Base-by-base conservation (phyloP, 345 rosid species). In the Gossypium rotundifolium region DNA sequence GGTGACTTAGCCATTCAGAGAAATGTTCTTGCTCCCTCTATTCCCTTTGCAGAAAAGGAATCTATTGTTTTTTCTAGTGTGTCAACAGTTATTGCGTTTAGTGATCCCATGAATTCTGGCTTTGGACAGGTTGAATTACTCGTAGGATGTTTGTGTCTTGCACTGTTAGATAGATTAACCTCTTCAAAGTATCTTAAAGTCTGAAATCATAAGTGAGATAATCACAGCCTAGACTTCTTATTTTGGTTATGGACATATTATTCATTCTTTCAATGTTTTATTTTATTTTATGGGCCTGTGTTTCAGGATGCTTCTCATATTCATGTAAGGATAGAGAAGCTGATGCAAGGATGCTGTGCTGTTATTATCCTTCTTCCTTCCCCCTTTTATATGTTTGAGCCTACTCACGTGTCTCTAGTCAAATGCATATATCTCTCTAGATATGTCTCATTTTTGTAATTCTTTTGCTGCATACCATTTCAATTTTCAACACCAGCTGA, bases 401-500 rank as follows among this genome's bases (percentile, higher is more conserved):
- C 7, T 8, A 49, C 55, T 68, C 57, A 9, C 22, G 17, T 29
- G 9, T 68, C 44, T 68, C 57, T 3, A 3, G 22, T 68, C 13
- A 54, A 70, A 70, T 25, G 62, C 63, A 70, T 61, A 23, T 33
- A 33, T 18, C 42, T 40, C 45, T 51, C 4, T 23, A 17, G 23
- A 23, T 29, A 29, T 58, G 1, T 10, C 62, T 42, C 46, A 40
- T 55, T n/a, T 70, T 2, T 70, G 45, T 38, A 23, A 72, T 62
- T 40, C 12, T 67, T 72, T 66, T 72, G 27, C 64, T 54, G 71
- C 62, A 65, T 67, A 42, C 70, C 13, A 49, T 73, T 55, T 55
- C 58, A 58, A 18, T 55, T 68, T 58, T 74, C 20, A 22, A 74
- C 23, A 17, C 72, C 74, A 75, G 70, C 70, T 76, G 33, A 48